Evolutionary conservation across 2,329 filamentous ascomycete species (phyloP).

Genomic region (Sordariomycetes sp.): DNA sequence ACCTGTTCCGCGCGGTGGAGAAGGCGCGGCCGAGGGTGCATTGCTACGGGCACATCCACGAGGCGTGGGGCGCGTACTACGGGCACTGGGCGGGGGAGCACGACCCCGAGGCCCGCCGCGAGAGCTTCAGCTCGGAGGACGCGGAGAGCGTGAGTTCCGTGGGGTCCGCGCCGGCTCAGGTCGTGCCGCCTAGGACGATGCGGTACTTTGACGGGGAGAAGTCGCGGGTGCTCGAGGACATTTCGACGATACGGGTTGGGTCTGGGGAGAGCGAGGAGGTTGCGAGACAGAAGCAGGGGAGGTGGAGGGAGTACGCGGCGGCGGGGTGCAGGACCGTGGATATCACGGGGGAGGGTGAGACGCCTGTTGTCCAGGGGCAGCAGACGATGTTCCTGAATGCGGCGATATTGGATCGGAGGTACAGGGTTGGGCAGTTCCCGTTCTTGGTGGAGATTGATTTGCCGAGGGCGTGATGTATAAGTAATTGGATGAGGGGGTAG

Average conservation of each 20-base stretch:
- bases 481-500: not conserved
- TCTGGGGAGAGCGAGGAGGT: conserved; percentile 13
- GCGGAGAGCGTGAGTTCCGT: not conserved
- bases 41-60: conserved; percentile 22
- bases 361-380: conserved; percentile 5
- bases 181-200: not conserved
- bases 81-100: conserved; percentile 25
- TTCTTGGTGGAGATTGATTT: conserved; percentile 40
- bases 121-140: not conserved
- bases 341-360: conserved; percentile 1
- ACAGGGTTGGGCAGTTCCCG: conserved; percentile 28
- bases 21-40: conserved; percentile 17
- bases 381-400: conserved; percentile 44
- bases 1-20: conserved; percentile 16
- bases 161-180: not conserved
- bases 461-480: not conserved
- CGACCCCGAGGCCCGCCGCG: not conserved
- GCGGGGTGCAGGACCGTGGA: not conserved
- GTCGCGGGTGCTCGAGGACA: not conserved
- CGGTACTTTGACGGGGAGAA: not conserved
- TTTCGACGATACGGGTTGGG: not conserved
- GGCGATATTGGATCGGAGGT: conserved; percentile 31
- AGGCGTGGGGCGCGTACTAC: conserved; percentile 23
- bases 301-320: not conserved
- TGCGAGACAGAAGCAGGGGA: conserved; percentile 17